Evolutionary conservation across 371 early-diverging fungal species (phyloP).

Genomic region (Nematocida displodere): DNA sequence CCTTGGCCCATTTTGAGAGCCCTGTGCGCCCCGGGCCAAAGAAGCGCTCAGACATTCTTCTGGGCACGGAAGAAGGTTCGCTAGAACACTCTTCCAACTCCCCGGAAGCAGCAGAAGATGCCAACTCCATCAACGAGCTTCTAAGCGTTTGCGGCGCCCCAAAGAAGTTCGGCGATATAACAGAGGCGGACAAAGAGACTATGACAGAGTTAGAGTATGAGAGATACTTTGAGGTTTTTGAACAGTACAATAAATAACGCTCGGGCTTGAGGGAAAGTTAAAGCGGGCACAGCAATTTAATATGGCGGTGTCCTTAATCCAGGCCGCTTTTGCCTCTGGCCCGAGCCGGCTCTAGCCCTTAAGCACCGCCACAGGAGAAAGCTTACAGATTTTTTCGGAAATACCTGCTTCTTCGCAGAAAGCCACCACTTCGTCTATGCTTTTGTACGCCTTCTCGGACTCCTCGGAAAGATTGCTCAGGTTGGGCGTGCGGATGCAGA

Average conservation of each 20-base stretch:
- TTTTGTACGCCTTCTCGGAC: conserved; percentile 61
- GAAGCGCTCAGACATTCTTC: neutral
- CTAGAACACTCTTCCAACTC: conserved; percentile 20
- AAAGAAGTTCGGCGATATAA: conserved; percentile 61
- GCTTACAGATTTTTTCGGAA: conserved; percentile 52
- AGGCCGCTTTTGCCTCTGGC: neutral
- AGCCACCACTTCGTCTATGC: conserved; percentile 63
- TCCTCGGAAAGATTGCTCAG: conserved; percentile 60
- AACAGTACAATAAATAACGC: conserved; percentile 12
- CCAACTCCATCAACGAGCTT: conserved; percentile 5
- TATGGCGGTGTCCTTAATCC: neutral
- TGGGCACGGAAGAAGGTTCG: neutral
- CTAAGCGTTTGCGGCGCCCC: conserved; percentile 59
- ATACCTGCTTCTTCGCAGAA: conserved; percentile 55
- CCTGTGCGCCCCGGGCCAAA: neutral
- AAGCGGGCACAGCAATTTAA: neutral
- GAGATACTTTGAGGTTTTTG: conserved; percentile 64
- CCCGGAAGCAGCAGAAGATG: neutral
- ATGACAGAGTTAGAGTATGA: conserved; percentile 66
- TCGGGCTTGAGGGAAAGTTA: neutral
- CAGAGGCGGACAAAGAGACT: conserved; percentile 65
- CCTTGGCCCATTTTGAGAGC: no score
- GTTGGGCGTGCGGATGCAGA: conserved; percentile 48
- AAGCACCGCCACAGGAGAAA: conserved; percentile 61
- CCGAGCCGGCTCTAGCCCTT: conserved; percentile 59